Percentiles rank a stretch among this genome's conserved stretches.
Evolutionary conservation across 2,329 filamentous ascomycete species (phyloP).

Genomic region (Drechmeria coniospora): DNA sequence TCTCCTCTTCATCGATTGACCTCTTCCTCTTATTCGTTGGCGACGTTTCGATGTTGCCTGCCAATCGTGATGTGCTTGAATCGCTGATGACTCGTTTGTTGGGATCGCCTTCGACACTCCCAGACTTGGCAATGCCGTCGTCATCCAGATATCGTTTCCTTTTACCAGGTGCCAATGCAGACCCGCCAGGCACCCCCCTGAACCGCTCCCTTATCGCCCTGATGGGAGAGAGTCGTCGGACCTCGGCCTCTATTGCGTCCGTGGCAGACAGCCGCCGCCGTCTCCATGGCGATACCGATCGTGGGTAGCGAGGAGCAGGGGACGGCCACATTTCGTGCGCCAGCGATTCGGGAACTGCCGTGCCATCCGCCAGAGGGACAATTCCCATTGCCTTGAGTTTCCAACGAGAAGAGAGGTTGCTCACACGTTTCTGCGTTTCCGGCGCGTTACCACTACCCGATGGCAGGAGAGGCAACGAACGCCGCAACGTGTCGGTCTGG

Average conservation of each 20-base stretch:
- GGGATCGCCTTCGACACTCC: background rate
- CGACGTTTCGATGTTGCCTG: conserved; percentile 5
- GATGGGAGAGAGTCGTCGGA: conserved; percentile 5
- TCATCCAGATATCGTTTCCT: conserved; percentile 12
- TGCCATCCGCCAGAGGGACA: conserved; percentile 36
- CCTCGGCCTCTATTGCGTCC: conserved; percentile 1
- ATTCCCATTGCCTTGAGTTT: conserved; percentile 33
- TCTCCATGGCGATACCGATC: background rate
- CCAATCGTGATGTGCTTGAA: background rate
- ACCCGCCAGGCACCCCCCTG: too few species aligned
- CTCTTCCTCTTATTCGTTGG: conserved; percentile 19
- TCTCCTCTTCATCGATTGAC: conserved; percentile 9
- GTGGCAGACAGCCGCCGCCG: conserved; percentile 1
- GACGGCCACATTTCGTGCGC: conserved; percentile 22
- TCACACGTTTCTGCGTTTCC: conserved; percentile 13
- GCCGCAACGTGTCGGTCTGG: conserved; percentile 18
- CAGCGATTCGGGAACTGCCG: conserved; percentile 35
- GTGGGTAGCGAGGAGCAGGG: conserved; percentile 1
- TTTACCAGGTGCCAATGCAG: too few species aligned
- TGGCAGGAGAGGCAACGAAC: conserved; percentile 22
- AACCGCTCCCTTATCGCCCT: too few species aligned
- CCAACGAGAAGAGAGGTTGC: conserved; percentile 28
- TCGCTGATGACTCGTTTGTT: background rate
- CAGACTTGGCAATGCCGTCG: background rate
- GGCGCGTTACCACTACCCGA: conserved; percentile 11